These are phyloP conservation scores for Pleomassaria siparia DNA, from an alignment of 2,329 filamentous ascomycete genomes.

Conservation along the genomic window DNA sequence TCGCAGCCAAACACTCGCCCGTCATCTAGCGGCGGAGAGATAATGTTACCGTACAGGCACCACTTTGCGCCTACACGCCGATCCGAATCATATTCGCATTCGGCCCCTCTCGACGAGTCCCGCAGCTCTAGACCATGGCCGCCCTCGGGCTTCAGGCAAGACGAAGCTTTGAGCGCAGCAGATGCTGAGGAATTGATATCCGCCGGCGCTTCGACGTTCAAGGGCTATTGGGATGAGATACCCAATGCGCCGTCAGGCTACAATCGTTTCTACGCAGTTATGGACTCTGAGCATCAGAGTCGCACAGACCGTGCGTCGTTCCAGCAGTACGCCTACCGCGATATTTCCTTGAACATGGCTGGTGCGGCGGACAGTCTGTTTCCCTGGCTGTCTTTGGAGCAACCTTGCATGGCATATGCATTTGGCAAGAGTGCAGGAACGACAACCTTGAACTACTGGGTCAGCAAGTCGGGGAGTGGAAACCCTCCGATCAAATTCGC, in stretches of 20 bases:
- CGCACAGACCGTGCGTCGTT: slow-evolving; percentile 42
- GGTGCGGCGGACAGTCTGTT: slow-evolving; percentile 37
- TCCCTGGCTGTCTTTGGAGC: slow-evolving; percentile 73
- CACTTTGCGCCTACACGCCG: slow-evolving; percentile 26
- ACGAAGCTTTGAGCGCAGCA: slow-evolving; percentile 31
- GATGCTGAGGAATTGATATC: slow-evolving; percentile 44
- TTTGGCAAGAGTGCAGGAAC: slow-evolving; percentile 69
- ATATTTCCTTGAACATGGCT: slow-evolving; percentile 43
- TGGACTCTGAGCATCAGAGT: slow-evolving; percentile 41
- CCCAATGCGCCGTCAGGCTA: slow-evolving; percentile 40
- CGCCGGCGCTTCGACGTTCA: slow-evolving; percentile 43
- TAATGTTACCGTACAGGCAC: slow-evolving; percentile 27
- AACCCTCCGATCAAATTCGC: slow-evolving; percentile 62
- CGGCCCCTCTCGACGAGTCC: slow-evolving; percentile 41
- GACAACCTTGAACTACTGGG: slow-evolving; percentile 71
- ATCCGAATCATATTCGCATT: slow-evolving; percentile 40
- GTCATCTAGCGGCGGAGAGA: slow-evolving; percentile 36
- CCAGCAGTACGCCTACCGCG: slow-evolving; percentile 38
- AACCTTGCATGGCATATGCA: slow-evolving; percentile 70
- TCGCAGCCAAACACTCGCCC: slow-evolving; percentile 36
- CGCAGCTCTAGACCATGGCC: slow-evolving; percentile 42
- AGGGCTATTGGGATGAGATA: slow-evolving; percentile 42
- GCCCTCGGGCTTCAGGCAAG: slow-evolving; percentile 39
- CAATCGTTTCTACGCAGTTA: slow-evolving; percentile 44
- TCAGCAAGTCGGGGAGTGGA: slow-evolving; percentile 58